phyloP scores from a whole-genome alignment of 2,329 filamentous ascomycete genomes.

The Ascochyta koolunga region DNA sequence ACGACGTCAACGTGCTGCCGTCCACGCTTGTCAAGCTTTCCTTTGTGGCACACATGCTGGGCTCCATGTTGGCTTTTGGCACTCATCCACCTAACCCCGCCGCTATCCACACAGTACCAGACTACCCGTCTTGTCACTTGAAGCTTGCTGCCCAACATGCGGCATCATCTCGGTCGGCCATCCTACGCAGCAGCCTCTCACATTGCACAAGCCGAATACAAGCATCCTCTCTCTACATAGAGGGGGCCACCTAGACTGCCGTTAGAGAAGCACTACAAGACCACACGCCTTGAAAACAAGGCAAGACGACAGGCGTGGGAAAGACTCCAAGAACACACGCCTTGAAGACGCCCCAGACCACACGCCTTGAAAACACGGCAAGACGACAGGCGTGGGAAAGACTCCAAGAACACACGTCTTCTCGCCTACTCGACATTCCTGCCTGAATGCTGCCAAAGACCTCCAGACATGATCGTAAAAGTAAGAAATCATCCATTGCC shows the following conservation, averaged over 20 bases:
- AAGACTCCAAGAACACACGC: too few relatives aligned
- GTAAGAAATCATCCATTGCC: background rate
- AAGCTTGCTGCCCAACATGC: constrained; percentile 7
- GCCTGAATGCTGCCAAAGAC: too few relatives aligned
- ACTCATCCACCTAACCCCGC: background rate
- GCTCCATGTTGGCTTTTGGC: background rate
- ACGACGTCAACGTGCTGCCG: constrained; percentile 17
- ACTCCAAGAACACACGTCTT: too few relatives aligned
- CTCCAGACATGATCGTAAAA: background rate
- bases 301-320: too few relatives aligned
- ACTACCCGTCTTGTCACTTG: background rate
- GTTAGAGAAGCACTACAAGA: too few relatives aligned
- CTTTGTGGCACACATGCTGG: constrained; percentile 4
- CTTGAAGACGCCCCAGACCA: too few relatives aligned
- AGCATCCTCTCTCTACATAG: too few relatives aligned
- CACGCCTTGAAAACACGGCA: too few relatives aligned
- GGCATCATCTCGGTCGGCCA: background rate
- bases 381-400: too few relatives aligned
- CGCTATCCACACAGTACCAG: background rate
- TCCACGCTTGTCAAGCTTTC: constrained; percentile 11
- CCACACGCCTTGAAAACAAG: too few relatives aligned
- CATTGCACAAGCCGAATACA: background rate
- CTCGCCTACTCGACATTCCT: too few relatives aligned
- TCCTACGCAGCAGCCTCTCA: background rate
- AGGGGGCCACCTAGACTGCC: too few relatives aligned